Conservation (phyloP, 2,329 filamentous ascomycete genomes). For the Blastomyces gilchristii region DNA sequence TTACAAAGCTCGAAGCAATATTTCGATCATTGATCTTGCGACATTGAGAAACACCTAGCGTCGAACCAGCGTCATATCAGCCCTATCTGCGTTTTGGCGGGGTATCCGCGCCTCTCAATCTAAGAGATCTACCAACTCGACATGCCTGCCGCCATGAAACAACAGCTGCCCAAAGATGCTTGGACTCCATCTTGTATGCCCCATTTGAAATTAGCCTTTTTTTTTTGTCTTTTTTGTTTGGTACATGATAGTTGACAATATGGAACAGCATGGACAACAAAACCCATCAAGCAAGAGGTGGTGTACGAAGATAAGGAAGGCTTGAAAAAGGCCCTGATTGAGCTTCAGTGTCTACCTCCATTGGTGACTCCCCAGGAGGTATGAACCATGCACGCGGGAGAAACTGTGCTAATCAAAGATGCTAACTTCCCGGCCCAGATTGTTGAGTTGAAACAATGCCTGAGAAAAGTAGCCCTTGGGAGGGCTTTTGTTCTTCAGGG, state of each 20-base stretch:
- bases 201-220: background rate
- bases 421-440: conserved; percentile 42
- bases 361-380: conserved; percentile 40
- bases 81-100: background rate
- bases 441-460: conserved; percentile 61
- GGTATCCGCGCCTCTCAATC: background rate
- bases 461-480: conserved; percentile 78
- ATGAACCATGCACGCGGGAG: conserved; percentile 6
- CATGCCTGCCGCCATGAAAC: background rate
- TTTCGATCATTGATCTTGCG: background rate
- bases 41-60: background rate
- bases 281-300: conserved; percentile 39
- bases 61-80: background rate
- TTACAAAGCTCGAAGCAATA: background rate
- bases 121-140: background rate
- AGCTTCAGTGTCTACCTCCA: conserved; percentile 38
- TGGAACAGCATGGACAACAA: conserved; percentile 32
- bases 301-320: conserved; percentile 35
- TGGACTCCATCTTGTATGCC: conserved; percentile 17
- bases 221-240: background rate
- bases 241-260: conserved; percentile 5
- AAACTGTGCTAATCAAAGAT: background rate
- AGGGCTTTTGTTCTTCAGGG: conserved; percentile 92
- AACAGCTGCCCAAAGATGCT: background rate
- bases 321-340: conserved; percentile 31